Percentiles rank a stretch among this genome's conserved stretches.
Conservation (phyloP, 2,329 filamentous ascomycete genomes). For the Paracoccidioides lutzii region DNA sequence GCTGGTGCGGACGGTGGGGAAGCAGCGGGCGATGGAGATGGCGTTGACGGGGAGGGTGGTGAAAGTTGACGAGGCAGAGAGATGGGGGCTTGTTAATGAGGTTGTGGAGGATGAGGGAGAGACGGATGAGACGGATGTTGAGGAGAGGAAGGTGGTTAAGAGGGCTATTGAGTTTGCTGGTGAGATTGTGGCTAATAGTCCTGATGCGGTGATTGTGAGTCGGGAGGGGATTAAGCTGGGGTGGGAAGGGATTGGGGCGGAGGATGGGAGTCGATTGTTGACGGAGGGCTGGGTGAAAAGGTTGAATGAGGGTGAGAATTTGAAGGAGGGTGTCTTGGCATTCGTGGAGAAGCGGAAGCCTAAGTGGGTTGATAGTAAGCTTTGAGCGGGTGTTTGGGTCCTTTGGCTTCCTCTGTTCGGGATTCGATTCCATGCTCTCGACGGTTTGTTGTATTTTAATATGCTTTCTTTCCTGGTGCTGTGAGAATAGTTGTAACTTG, state of each 20-base stretch:
- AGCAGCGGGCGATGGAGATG: conserved; percentile 60
- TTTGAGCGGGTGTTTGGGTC: conserved; percentile 12
- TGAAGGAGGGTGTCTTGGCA: conserved; percentile 58
- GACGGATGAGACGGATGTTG: not conserved
- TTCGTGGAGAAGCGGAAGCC: conserved; percentile 66
- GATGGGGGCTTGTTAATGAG: conserved; percentile 59
- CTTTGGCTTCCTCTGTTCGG: too few species aligned
- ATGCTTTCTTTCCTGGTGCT: too few species aligned
- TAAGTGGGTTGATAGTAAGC: conserved; percentile 41
- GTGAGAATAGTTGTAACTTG: too few species aligned
- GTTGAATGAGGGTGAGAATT: conserved; percentile 56
- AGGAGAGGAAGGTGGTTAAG: conserved; percentile 13
- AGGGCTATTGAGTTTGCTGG: conserved; percentile 48
- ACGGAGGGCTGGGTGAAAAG: conserved; percentile 45
- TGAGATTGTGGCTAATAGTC: conserved; percentile 53
- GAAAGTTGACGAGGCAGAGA: conserved; percentile 44
- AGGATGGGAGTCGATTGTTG: conserved; percentile 47
- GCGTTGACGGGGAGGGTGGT: conserved; percentile 52
- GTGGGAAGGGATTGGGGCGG: conserved; percentile 56
- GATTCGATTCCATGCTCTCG: too few species aligned
- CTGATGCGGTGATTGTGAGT: conserved; percentile 63
- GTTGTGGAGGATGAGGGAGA: conserved; percentile 36
- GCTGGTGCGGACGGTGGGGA: conserved; percentile 51
- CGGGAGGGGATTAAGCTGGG: conserved; percentile 58
- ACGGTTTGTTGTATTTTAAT: too few species aligned